These are phyloP conservation scores for Cytospora paraplurivora DNA, from an alignment of 2,329 filamentous ascomycete species.

Conservation along the genomic window DNA sequence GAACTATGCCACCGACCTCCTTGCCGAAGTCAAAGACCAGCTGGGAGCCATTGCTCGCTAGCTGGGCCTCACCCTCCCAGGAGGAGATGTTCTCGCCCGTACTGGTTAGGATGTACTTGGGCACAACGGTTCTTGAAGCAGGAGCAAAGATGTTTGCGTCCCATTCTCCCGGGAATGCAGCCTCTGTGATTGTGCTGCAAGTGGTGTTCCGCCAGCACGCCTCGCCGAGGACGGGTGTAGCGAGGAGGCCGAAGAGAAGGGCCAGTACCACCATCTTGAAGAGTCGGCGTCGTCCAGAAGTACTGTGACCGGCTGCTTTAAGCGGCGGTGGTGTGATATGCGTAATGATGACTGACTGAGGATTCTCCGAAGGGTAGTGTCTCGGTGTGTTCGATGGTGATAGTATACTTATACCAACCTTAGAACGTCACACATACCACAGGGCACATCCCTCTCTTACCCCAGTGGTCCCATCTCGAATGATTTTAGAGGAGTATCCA, in stretches of 20 bases:
- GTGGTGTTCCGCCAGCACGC: constrained; percentile 58
- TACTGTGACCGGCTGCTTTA: not conserved
- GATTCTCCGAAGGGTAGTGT: not conserved
- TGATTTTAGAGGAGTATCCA: not conserved
- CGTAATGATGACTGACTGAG: no score
- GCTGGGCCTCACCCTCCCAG: constrained; percentile 33
- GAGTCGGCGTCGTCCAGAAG: not conserved
- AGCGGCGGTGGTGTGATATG: not conserved
- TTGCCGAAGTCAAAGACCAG: constrained; percentile 61
- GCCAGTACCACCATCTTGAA: constrained; percentile 14
- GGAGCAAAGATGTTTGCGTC: constrained; percentile 61
- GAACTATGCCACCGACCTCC: constrained; percentile 59
- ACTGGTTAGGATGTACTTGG: constrained; percentile 44
- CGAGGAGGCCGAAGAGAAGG: constrained; percentile 36
- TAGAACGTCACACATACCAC: not conserved
- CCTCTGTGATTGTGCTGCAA: constrained; percentile 51
- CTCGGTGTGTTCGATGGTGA: not conserved
- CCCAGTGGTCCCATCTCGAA: not conserved
- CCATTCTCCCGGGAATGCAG: constrained; percentile 60
- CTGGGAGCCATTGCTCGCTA: constrained; percentile 50
- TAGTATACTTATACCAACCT: not conserved
- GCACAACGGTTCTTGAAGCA: constrained; percentile 50
- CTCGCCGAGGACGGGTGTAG: constrained; percentile 25
- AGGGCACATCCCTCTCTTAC: not conserved
- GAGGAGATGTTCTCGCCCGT: constrained; percentile 37